phyloP scores from a whole-genome alignment of 208 protist species.

The Acanthamoeba castellanii region DNA sequence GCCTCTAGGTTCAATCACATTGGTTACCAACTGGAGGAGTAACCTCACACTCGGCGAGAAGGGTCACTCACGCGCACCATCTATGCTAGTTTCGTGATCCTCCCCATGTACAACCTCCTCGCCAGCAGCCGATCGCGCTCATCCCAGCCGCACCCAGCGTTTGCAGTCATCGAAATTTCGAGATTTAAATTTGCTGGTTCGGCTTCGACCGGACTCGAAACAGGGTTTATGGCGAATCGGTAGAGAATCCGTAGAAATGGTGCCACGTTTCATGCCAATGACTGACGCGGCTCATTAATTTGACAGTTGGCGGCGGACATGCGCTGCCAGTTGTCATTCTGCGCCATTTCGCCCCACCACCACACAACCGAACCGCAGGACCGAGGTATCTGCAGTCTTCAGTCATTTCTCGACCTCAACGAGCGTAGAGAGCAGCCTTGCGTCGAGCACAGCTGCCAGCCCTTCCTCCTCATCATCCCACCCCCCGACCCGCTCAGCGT shows the following conservation, averaged over 20 bases:
- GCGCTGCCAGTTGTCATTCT: constrained; percentile 1
- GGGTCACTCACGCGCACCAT: neutral
- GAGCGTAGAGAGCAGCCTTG: neutral
- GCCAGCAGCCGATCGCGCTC: neutral
- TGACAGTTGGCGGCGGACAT: neutral
- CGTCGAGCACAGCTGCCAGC: neutral
- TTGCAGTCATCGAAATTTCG: neutral
- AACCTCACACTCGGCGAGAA: neutral
- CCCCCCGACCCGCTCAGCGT: neutral
- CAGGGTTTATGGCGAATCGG: neutral
- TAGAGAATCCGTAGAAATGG: constrained; percentile 17
- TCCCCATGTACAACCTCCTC: neutral
- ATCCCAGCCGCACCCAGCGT: neutral
- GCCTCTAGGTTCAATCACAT: neutral
- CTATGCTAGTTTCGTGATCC: neutral
- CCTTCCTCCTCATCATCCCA: neutral
- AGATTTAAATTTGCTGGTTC: neutral
- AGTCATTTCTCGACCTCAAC: neutral
- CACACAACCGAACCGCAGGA: neutral
- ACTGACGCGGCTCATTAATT: constrained; percentile 10
- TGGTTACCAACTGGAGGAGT: neutral
- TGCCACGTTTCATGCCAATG: constrained; percentile 51
- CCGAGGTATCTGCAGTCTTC: neutral
- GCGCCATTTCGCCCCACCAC: neutral
- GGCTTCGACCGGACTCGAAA: neutral